A percentile compares a stretch with the other conserved stretches of the same genome.
phyloP scores from a whole-genome alignment of 805 yeast species.

The Brettanomyces nanus region DNA sequence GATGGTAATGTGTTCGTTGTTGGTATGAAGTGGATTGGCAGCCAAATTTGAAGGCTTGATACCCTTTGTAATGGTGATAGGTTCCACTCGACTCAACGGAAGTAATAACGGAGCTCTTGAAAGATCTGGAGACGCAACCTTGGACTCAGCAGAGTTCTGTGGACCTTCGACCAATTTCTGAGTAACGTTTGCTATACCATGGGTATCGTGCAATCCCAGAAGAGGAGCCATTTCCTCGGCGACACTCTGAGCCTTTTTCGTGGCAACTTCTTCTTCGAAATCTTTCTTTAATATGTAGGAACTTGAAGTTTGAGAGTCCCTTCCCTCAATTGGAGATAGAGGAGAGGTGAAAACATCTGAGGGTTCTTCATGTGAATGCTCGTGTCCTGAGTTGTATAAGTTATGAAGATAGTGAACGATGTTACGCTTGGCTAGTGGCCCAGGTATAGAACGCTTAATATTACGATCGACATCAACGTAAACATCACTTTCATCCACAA shows the following conservation, averaged over 20 bases:
- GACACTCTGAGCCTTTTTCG: background rate
- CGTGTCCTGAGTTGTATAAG: constrained; percentile 30
- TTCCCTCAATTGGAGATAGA: background rate
- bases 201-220: background rate
- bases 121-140: too few species aligned
- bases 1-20: constrained; percentile 58
- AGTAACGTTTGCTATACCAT: too few species aligned
- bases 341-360: background rate
- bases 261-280: background rate
- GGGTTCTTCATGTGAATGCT: background rate
- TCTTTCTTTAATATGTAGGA: constrained; percentile 2
- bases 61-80: constrained; percentile 22
- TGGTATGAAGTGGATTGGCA: constrained; percentile 58
- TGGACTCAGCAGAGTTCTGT: too few species aligned
- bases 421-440: constrained; percentile 64
- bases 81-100: constrained; percentile 10
- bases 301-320: background rate
- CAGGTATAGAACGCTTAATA: constrained; percentile 69
- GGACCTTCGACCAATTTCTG: background rate
- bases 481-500: constrained; percentile 93
- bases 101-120: background rate
- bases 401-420: constrained; percentile 62
- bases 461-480: constrained; percentile 85
- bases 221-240: constrained; percentile 1
- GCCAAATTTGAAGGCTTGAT: constrained; percentile 60